A percentile compares a stretch with the other conserved stretches of the same genome.
Evolutionary conservation across 352 stramenopile species (phyloP).

Genomic region (Phytophthora ohioensis): DNA sequence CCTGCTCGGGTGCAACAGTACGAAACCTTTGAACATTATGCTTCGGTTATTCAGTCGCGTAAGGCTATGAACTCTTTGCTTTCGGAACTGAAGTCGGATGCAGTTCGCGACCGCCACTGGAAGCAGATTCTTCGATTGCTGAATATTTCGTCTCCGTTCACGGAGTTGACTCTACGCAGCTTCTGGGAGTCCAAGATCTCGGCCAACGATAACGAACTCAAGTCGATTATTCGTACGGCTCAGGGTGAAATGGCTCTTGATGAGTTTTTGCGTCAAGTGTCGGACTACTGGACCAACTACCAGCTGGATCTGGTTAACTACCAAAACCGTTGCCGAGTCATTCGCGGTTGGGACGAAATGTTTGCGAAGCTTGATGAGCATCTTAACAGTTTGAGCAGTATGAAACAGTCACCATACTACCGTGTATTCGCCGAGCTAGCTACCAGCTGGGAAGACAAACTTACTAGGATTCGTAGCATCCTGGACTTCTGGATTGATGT

Average conservation of each 20-base stretch:
- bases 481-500: conserved; percentile 99
- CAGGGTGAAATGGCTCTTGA: conserved; percentile 99
- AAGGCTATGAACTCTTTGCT: conserved; percentile 95
- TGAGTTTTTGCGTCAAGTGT: conserved; percentile 97
- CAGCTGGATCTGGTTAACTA: conserved; percentile 94
- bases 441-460: conserved; percentile 97
- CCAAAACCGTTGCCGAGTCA: conserved; percentile 96
- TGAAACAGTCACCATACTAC: conserved; percentile 99
- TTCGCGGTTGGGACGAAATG: conserved; percentile 99
- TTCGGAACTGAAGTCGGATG: conserved; percentile 98
- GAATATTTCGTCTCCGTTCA: conserved; percentile 93
- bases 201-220: conserved; percentile 95
- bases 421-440: conserved; percentile 98
- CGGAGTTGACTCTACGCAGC: conserved; percentile 96
- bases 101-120: conserved; percentile 99
- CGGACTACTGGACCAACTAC: conserved; percentile 92
- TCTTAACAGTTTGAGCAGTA: conserved; percentile 97
- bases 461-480: conserved; percentile 96
- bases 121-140: conserved; percentile 96
- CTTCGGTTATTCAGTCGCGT: conserved; percentile 94
- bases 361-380: conserved; percentile 99
- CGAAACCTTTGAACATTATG: conserved; percentile 96
- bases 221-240: conserved; percentile 96
- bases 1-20: conserved; percentile 98
- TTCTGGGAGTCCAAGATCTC: conserved; percentile 98